Evolutionary conservation across 345 rosid species (phyloP).

Genomic region (Raphanus sativus): DNA sequence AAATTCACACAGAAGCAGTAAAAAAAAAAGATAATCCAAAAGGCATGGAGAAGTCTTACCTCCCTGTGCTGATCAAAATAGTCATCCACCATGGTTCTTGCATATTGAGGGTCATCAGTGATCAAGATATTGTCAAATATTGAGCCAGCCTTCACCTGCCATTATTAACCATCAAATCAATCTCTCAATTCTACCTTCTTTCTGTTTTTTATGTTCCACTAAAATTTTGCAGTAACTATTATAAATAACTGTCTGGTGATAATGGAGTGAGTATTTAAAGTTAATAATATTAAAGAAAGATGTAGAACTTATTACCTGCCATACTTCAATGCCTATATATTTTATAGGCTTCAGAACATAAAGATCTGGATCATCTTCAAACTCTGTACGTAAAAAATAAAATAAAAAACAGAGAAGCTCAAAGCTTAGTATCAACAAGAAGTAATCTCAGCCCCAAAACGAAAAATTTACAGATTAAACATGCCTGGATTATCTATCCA

Average conservation of each 20-base stretch:
- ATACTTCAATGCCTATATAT: slow-evolving; percentile 91
- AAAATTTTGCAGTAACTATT: background rate
- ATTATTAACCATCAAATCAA: slow-evolving; percentile 6
- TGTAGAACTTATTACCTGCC: slow-evolving; percentile 68
- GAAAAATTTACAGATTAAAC: slow-evolving; percentile 6
- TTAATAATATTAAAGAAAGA: background rate
- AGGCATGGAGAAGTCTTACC: slow-evolving; percentile 42
- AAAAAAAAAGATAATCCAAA: slow-evolving; percentile 2
- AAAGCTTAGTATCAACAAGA: slow-evolving; percentile 14
- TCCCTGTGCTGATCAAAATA: slow-evolving; percentile 59
- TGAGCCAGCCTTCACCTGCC: slow-evolving; percentile 94
- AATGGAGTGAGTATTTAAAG: background rate
- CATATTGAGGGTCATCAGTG: slow-evolving; percentile 88
- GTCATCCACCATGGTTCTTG: slow-evolving; percentile 74
- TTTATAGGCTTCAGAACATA: slow-evolving; percentile 82
- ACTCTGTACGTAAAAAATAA: slow-evolving; percentile 46
- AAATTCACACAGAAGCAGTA: background rate
- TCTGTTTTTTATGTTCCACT: background rate
- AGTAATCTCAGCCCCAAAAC: background rate
- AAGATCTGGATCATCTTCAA: slow-evolving; percentile 97
- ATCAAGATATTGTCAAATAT: slow-evolving; percentile 83
- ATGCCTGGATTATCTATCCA: slow-evolving; percentile 93
- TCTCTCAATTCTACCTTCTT: background rate
- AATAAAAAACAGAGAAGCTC: slow-evolving; percentile 8
- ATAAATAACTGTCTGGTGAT: background rate